These are phyloP conservation scores for Zea mays DNA, from an alignment of 176 grass and related monocot species.

Conservation along the genomic window Zm-B73-REFERENCE-NAM-5.0 NC_050100.1:21011001-21011500, in stretches of 20 bases:
- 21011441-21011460: neutral
- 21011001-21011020: neutral
- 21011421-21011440: too few relatives aligned
- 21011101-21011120: neutral
- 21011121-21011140: neutral
- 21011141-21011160: constrained; percentile 25
- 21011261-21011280: neutral
- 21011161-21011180: constrained; percentile 44
- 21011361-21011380: neutral
- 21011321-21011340: neutral
- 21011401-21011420: too few relatives aligned
- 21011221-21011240: constrained; percentile 37
- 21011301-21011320: neutral
- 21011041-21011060: neutral
- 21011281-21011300: neutral
- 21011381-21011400: too few relatives aligned
- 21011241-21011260: constrained; percentile 30
- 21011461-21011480: neutral
- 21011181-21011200: constrained; percentile 38
- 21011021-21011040: neutral
- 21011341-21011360: neutral
- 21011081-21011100: neutral
- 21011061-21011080: neutral
- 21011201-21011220: constrained; percentile 31
- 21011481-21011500: neutral